Conservation (phyloP, 345 rosid genomes). For the Gynandropsis gynandra region DNA sequence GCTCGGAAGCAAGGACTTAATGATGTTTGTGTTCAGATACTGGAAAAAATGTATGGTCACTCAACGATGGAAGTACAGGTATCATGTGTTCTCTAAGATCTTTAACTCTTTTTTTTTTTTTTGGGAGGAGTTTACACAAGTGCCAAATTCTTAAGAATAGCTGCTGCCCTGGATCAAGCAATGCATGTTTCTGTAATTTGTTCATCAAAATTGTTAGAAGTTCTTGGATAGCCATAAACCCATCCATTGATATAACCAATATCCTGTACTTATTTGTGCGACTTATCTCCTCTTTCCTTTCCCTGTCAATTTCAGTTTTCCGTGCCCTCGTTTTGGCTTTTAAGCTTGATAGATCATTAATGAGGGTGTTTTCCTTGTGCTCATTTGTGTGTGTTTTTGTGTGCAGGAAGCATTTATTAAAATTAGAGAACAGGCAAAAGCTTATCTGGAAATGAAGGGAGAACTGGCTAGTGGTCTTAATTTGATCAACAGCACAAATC, state of each 20-base stretch:
- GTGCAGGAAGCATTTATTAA: constrained; percentile 95
- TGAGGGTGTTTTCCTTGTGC: constrained; percentile 11
- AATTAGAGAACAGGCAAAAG: constrained; percentile 97
- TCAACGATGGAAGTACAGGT: constrained; percentile 99
- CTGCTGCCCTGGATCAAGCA: constrained; percentile 5
- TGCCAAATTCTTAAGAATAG: background rate
- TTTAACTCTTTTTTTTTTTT: constrained; percentile 5
- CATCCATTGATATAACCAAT: background rate
- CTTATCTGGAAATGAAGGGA: constrained; percentile 86
- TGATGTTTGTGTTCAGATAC: constrained; percentile 85
- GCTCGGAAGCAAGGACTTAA: constrained; percentile 95
- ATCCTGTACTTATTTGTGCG: background rate
- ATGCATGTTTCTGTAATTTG: too few relatives aligned
- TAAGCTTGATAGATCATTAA: constrained; percentile 14
- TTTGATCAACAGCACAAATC: constrained; percentile 82
- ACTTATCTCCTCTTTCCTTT: constrained; percentile 1
- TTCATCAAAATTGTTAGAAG: too few relatives aligned
- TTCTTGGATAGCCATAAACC: too few relatives aligned
- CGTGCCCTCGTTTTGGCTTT: constrained; percentile 5
- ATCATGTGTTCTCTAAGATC: constrained; percentile 17
- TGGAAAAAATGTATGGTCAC: constrained; percentile 98
- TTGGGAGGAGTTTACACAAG: background rate
- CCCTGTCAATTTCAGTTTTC: background rate
- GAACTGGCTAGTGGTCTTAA: constrained; percentile 82
- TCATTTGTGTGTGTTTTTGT: constrained; percentile 23